A percentile compares a stretch with the other conserved stretches of the same genome.
These are phyloP conservation scores for Helicostylum pulchrum DNA, from an alignment of 192 early-diverging fungal genomes.

Conservation along the genomic window DNA sequence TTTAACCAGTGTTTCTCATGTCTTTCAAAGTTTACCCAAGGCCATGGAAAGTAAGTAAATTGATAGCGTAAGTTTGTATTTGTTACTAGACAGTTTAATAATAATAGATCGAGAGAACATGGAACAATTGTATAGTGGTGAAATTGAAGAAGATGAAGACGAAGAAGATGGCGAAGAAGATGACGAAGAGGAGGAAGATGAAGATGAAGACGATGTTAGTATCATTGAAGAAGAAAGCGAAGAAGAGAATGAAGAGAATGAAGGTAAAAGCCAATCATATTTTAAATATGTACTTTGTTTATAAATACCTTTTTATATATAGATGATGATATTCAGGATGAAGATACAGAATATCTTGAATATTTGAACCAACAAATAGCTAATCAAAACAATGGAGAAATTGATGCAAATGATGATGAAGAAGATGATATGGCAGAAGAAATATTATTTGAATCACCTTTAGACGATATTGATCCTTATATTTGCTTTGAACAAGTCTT, in stretches of 20 bases:
- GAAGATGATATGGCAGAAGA: slow-evolving; percentile 70
- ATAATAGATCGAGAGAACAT: slow-evolving; percentile 44
- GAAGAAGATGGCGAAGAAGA: slow-evolving; percentile 49
- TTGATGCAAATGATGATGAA: slow-evolving; percentile 57
- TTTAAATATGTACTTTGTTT: slow-evolving; percentile 1
- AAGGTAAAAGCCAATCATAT: no score
- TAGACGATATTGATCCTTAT: slow-evolving; percentile 75
- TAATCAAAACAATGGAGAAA: slow-evolving; percentile 37
- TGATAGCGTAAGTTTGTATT: no score
- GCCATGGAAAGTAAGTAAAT: slow-evolving; percentile 55
- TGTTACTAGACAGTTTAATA: not conserved
- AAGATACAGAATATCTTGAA: slow-evolving; percentile 59
- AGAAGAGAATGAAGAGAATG: slow-evolving; percentile 17
- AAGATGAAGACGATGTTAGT: slow-evolving; percentile 54
- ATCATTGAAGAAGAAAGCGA: slow-evolving; percentile 31
- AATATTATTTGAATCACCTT: slow-evolving; percentile 69
- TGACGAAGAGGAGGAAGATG: slow-evolving; percentile 49
- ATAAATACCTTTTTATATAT: not conserved
- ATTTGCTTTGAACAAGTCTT: slow-evolving; percentile 65
- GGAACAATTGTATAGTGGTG: slow-evolving; percentile 37
- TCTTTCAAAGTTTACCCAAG: slow-evolving; percentile 72
- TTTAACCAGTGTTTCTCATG: slow-evolving; percentile 61
- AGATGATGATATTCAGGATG: slow-evolving; percentile 59
- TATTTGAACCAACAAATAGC: slow-evolving; percentile 51
- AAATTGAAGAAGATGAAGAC: slow-evolving; percentile 19